Conservation (phyloP, 306 rosid species). For the Mucuna pruriens region DNA sequence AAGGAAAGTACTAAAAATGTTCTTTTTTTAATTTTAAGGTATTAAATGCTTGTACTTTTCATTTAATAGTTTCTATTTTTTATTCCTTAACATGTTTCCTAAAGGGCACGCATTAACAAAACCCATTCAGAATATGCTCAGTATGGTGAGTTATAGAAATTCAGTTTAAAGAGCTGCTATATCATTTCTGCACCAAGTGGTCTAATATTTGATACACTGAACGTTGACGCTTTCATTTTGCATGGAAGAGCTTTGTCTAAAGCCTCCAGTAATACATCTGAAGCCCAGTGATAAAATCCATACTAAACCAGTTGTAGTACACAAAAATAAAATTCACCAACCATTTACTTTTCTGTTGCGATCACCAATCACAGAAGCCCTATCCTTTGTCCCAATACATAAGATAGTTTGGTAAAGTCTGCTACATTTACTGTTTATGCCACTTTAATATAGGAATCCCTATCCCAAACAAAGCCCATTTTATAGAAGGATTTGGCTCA, state of each 20-base stretch:
- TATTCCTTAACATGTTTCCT: neutral
- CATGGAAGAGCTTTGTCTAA: neutral
- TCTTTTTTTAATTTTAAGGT: neutral
- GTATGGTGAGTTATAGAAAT: neutral
- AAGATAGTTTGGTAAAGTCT: no score
- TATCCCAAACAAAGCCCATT: no score
- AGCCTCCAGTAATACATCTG: neutral
- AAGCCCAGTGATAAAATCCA: neutral
- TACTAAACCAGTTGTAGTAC: neutral
- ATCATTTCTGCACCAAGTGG: neutral
- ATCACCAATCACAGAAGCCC: neutral
- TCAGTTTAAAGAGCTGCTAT: neutral
- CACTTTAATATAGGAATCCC: no score
- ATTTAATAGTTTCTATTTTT: neutral
- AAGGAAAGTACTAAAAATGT: neutral
- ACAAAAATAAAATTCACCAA: neutral
- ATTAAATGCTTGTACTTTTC: conserved; percentile 9
- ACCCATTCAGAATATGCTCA: neutral
- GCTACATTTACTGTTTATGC: no score
- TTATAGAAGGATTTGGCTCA: no score
- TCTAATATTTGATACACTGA: neutral
- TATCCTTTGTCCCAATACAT: neutral
- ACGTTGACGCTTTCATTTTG: neutral
- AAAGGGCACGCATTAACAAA: neutral
- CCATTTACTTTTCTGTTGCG: neutral